phyloP scores from a whole-genome alignment of 805 yeast species.

The Ogataea haglerorum region DNA sequence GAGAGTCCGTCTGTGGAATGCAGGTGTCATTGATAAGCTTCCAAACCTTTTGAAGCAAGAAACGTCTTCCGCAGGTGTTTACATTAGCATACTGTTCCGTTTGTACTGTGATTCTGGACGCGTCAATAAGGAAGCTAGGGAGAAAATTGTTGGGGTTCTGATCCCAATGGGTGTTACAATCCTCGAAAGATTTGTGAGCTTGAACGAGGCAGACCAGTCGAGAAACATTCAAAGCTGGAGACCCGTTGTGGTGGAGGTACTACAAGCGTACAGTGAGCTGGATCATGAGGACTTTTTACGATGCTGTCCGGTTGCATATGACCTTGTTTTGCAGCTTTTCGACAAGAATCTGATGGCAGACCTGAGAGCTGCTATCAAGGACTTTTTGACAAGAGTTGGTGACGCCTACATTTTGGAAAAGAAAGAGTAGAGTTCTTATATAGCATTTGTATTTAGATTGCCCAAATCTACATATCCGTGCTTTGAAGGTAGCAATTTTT shows the following conservation, averaged over 20 bases:
- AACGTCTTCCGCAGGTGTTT: conserved; percentile 83
- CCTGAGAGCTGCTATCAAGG: conserved; percentile 56
- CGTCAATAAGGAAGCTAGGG: conserved; percentile 44
- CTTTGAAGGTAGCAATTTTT: background rate
- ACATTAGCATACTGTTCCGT: conserved; percentile 74
- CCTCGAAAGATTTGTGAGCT: conserved; percentile 61
- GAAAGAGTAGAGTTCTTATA: conserved; percentile 2
- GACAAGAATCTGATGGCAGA: conserved; percentile 61
- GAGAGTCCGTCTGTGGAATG: conserved; percentile 84
- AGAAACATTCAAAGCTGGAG: conserved; percentile 83
- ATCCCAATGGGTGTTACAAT: conserved; percentile 71
- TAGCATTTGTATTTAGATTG: conserved; percentile 6
- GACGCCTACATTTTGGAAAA: conserved; percentile 32
- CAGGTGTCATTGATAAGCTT: conserved; percentile 86
- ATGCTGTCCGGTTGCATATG: conserved; percentile 59
- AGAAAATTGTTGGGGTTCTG: conserved; percentile 48
- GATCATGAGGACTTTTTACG: conserved; percentile 66
- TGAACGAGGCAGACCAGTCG: conserved; percentile 76
- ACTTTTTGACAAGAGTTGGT: conserved; percentile 54
- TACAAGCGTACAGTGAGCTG: conserved; percentile 76
- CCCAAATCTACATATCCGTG: background rate
- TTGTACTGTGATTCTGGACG: conserved; percentile 66
- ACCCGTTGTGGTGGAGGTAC: conserved; percentile 86
- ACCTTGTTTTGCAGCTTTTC: conserved; percentile 53
- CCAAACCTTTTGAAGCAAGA: conserved; percentile 94